Evolutionary conservation across 495 filamentous ascomycete genomes (phyloP), one percentile per base, ranked within the genome.

Genomic region (Trichoderma orchidacearum): DNA sequence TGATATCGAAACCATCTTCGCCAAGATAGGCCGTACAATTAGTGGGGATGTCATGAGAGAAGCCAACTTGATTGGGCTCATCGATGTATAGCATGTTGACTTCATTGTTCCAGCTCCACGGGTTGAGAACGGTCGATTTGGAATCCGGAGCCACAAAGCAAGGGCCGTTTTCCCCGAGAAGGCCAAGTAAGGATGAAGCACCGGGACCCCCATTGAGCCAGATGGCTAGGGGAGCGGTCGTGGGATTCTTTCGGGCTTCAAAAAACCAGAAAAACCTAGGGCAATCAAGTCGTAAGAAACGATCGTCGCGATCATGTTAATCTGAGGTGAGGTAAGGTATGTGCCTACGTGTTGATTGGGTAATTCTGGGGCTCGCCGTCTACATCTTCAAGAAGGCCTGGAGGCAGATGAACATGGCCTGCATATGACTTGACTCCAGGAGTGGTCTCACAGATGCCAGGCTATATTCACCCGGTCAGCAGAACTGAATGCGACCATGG

Each of bases 21-120:
- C 64, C 59, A 23, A 73, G 60, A 61, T 75, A 66, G 21, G 70
- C 53, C n/a, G 77, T 76, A 36, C 72, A 68, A 66, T 82, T 81
- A 5, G 68, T 72, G 7, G 76, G 75, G 25, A 62, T 67, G 53
- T 80, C 76, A 63, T 82, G 82, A 12, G 75, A 79, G 51, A 81
- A 76, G 1, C 80, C 80, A 38, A 79, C 76, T 60, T 80, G 74
- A 32, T 74, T 77, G 25, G 80, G 80, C 70, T 83, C 83, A 29
- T 85, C 85, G 38, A 91, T 74, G 61, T 83, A 91, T 11, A 91
- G 70, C 76, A 90, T 77, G 61, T 90, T 90, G 13, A 83, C 85
- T 3, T 79, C 79, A 60, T 85, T 76, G 64, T 82, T 86, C 85
- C 85, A 91, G 4, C 80, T 78, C 70, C 84, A 85, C 51, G 70